Base-by-base conservation (phyloP, 495 filamentous ascomycete genomes). In the Talaromyces nanjingensis region DNA sequence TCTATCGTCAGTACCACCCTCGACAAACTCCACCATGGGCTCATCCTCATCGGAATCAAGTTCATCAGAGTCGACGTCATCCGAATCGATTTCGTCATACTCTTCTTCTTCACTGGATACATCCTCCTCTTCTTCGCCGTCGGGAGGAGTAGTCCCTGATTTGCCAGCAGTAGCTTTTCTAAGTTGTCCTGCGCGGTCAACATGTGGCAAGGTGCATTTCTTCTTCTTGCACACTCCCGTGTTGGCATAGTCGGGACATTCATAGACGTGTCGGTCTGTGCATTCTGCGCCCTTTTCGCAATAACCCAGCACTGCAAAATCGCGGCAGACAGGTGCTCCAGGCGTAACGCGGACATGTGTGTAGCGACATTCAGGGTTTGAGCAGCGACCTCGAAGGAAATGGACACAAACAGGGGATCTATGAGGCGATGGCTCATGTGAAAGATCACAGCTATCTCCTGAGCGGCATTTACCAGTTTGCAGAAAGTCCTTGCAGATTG, bases 191-290 rank as follows among this genome's bases (percentile, higher is more conserved):
- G 94, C 94, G 76, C 91, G 87, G 76, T 96, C 90, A 67, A 93
- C 84, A 75, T 98, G 94, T 29, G 86, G 90, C 64, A 97, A 79
- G 69, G 85, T 87, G 80, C 94, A 98, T 37, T 86, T 87, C 74
- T 88, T 88, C 71, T 86, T 87, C 69, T 86, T 87, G 85, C 94
- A 98, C 39, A 81, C 76, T 65, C 93, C 93, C 59, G 83, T 89
- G 77, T 97, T 96, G 81, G 90, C 89, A 79, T 96, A 96, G 72
- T 97, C 91, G 54, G 94, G 94, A 71, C 94, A 98, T 72, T 97
- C 94, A 74, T 84, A 79, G 62, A 91, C 87, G 75, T 98, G 94
- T 65, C 91, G 90, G 65, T 96, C 87, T 63, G 86, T 71, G 72
- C 94, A 98, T 52, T 78, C 72, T 49, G 81, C 81, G 54, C 94